Conservation (phyloP, 805 yeast species). For the Sporopachydermia lactativora region DNA sequence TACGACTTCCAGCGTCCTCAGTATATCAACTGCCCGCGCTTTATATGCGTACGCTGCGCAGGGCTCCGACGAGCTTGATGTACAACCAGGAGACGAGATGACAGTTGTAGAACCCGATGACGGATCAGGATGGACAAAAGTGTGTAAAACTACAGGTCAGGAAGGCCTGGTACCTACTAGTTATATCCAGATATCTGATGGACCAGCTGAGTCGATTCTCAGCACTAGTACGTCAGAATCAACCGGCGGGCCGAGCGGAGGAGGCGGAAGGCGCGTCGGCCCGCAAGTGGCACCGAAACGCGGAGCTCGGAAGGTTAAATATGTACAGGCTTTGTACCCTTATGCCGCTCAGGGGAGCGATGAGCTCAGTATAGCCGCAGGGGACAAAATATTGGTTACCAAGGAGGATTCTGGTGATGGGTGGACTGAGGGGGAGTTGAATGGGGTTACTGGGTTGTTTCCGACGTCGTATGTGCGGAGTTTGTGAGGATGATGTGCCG, state of each 20-base stretch:
- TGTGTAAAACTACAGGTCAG: constrained; percentile 32
- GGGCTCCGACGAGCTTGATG: constrained; percentile 63
- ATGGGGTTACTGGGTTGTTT: constrained; percentile 52
- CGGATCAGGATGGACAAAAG: constrained; percentile 87
- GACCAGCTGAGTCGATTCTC: constrained; percentile 6
- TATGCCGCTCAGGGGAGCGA: constrained; percentile 68
- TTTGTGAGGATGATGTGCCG: too few species aligned
- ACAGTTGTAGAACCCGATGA: constrained; percentile 54
- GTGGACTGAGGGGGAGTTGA: constrained; percentile 85
- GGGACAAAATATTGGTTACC: constrained; percentile 58
- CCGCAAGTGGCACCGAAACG: constrained; percentile 74
- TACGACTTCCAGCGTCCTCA: not conserved
- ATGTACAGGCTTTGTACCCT: constrained; percentile 58
- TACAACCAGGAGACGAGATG: constrained; percentile 47
- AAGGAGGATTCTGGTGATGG: constrained; percentile 66
- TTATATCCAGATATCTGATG: constrained; percentile 31
- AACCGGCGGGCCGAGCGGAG: constrained; percentile 8
- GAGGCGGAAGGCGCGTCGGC: constrained; percentile 33
- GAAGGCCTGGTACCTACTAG: constrained; percentile 79
- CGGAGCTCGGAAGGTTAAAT: constrained; percentile 51
- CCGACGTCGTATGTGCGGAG: constrained; percentile 64
- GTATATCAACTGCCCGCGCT: constrained; percentile 29
- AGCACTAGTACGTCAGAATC: constrained; percentile 5
- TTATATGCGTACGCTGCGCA: constrained; percentile 50
- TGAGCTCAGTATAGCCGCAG: constrained; percentile 58